Evolutionary conservation across 2,329 filamentous ascomycete species (phyloP).

Genomic region (Didymella exigua): DNA sequence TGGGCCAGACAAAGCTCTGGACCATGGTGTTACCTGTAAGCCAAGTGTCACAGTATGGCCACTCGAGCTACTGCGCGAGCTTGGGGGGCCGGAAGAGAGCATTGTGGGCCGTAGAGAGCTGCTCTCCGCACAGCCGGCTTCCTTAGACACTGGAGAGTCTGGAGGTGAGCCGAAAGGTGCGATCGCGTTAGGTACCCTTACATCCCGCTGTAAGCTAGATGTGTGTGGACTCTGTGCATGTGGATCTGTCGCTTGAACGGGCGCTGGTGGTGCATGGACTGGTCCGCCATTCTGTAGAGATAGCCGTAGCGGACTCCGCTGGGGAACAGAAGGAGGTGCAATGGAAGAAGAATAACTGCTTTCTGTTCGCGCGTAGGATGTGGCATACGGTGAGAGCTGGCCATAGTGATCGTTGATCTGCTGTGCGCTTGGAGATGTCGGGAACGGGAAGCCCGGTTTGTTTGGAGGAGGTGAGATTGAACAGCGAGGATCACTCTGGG

Average conservation of each 20-base stretch:
- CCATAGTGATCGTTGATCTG: constrained; percentile 7
- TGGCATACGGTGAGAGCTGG: not conserved
- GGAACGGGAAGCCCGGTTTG: constrained; percentile 1
- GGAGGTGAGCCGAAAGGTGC: constrained; percentile 9
- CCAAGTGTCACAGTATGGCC: constrained; percentile 14
- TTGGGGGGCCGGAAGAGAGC: constrained; percentile 2
- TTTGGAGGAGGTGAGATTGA: not conserved
- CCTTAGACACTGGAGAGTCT: not conserved
- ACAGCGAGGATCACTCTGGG: constrained; percentile 5
- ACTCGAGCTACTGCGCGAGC: constrained; percentile 7
- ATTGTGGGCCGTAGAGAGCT: not conserved
- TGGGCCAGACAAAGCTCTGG: constrained; percentile 6
- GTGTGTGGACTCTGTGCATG: not conserved
- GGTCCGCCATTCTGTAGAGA: not conserved
- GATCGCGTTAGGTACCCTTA: constrained; percentile 1
- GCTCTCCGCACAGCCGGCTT: not conserved
- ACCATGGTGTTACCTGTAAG: constrained; percentile 1
- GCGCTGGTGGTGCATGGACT: not conserved
- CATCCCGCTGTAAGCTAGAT: not conserved
- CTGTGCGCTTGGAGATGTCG: constrained; percentile 1
- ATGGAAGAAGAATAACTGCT: constrained; percentile 15
- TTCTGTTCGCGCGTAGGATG: constrained; percentile 11
- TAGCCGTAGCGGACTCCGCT: constrained; percentile 7
- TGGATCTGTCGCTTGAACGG: not conserved
- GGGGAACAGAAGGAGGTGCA: constrained; percentile 23